Evolutionary conservation across 164 flowering plant genomes (phyloP), one percentile per base, ranked within the genome.

Genomic region (Amborella trichopoda): DNA sequence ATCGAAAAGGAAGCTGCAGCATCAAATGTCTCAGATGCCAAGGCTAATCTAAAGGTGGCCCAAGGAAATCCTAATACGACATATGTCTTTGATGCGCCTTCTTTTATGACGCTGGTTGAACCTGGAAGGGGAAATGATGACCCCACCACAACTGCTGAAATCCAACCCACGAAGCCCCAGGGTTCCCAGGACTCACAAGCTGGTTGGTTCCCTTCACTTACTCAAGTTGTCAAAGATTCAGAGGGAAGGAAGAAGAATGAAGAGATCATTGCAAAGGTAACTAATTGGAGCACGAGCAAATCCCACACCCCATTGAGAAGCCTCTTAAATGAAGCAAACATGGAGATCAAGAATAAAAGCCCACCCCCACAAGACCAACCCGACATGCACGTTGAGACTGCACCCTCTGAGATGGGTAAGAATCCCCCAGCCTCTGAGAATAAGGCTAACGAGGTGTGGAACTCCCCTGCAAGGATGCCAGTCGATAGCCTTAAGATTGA

Each of bases 191-290:
- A 70, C 50, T 42, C 50, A 25, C 65, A 72, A 54, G 60, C 65
- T 32, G 82, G 66, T 12, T 76, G 77, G 82, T 70, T 77, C 54
- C 81, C 91, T 20, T 68, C 82, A 23, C 44, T 68, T 4, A 40
- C 72, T 14, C 37, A 68, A 37, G 75, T 55, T 3, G 51, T 36
- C 6, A 70, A 69, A 39, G 87, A 80, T 33, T 68, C 81, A 2
- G 54, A 44, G 53, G 84, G 87, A 23, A 71, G 80, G 54, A 77
- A 77, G 62, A 81, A 75, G 63, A 82, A 79, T 19, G 85, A 80
- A 61, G 90, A 83, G 55, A 69, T 67, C 14, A 74, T 79, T 26
- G 81, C 73, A 26, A 79, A 75, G 60, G 85, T 76, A 6, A 71
- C 71, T 28, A 81, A 73, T 63, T 77, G 80, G 87, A 75, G 73